phyloP scores from a whole-genome alignment of 2,329 filamentous ascomycete genomes.

The Hirsutella rhossiliensis region DNA sequence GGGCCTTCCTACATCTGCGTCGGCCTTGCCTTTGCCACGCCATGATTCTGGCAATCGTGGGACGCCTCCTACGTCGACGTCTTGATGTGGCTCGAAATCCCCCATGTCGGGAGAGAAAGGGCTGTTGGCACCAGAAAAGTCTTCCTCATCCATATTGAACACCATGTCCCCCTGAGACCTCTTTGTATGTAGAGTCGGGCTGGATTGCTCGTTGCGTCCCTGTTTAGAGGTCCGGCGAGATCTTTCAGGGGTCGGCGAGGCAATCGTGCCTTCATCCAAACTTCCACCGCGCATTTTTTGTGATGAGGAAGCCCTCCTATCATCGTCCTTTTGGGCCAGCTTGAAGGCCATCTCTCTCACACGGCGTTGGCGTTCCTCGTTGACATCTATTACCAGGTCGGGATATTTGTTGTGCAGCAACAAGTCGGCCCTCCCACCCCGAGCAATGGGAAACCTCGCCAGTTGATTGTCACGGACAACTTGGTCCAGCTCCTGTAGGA shows the following conservation, averaged over 20 bases:
- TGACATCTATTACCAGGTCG: slow-evolving; percentile 49
- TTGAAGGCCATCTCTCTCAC: slow-evolving; percentile 68
- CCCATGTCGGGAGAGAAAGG: slow-evolving; percentile 12
- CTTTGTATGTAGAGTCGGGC: slow-evolving; percentile 56
- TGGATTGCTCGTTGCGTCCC: slow-evolving; percentile 43
- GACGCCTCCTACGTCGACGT: slow-evolving; percentile 15
- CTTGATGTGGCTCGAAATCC: slow-evolving; percentile 8
- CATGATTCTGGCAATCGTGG: slow-evolving; percentile 17
- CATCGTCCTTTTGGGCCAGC: slow-evolving; percentile 49
- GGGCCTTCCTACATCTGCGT: neutral
- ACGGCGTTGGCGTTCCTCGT: slow-evolving; percentile 56
- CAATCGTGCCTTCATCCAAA: slow-evolving; percentile 45
- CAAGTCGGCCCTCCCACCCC: slow-evolving; percentile 60
- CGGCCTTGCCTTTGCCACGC: slow-evolving; percentile 9
- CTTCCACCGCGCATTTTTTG: slow-evolving; percentile 49
- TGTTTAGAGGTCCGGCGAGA: slow-evolving; percentile 32
- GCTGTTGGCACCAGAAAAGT: slow-evolving; percentile 18
- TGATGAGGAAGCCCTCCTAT: slow-evolving; percentile 48
- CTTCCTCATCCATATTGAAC: slow-evolving; percentile 88
- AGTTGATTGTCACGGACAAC: slow-evolving; percentile 76
- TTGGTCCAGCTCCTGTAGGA: slow-evolving; percentile 69
- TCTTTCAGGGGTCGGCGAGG: slow-evolving; percentile 30
- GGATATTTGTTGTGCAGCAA: slow-evolving; percentile 54
- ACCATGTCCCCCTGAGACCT: slow-evolving; percentile 66
- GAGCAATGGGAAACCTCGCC: slow-evolving; percentile 62